A percentile compares a stretch with the other conserved stretches of the same genome.
Conservation (phyloP, 495 filamentous ascomycete species). For the Penicillium parvum region DNA sequence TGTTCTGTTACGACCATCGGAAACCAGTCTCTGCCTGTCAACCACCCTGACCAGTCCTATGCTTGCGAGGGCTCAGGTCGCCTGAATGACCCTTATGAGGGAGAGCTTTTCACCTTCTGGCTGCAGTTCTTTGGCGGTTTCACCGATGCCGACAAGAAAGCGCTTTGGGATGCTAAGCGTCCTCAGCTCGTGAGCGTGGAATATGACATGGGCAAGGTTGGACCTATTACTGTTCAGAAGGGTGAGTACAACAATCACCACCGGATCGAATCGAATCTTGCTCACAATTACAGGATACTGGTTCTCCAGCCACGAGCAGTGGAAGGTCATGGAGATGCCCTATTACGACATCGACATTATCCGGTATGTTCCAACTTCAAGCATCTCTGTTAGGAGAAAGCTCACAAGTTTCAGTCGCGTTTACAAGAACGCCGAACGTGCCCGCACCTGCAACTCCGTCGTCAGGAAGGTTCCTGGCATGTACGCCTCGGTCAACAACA, state of each 20-base stretch:
- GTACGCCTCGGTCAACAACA: constrained; percentile 36
- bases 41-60: constrained; percentile 24
- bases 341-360: constrained; percentile 31
- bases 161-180: constrained; percentile 25
- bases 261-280: too few relatives aligned
- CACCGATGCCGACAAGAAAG: constrained; percentile 20
- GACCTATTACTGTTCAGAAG: constrained; percentile 35
- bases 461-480: constrained; percentile 26
- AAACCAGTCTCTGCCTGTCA: constrained; percentile 21
- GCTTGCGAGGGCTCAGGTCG: constrained; percentile 21
- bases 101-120: constrained; percentile 35
- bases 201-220: constrained; percentile 25
- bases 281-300: constrained; percentile 18
- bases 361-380: constrained; percentile 11
- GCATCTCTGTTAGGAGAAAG: not conserved
- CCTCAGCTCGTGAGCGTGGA: constrained; percentile 30
- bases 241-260: too few relatives aligned
- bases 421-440: constrained; percentile 31
- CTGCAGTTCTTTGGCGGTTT: constrained; percentile 31
- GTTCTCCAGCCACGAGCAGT: constrained; percentile 34
- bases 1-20: constrained; percentile 27
- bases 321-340: constrained; percentile 36
- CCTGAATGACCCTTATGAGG: constrained; percentile 33
- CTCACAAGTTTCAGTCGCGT: constrained; percentile 16
- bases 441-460: constrained; percentile 33